Base-by-base conservation (phyloP, 345 rosid species). In the Hypericum androsaemum region DNA sequence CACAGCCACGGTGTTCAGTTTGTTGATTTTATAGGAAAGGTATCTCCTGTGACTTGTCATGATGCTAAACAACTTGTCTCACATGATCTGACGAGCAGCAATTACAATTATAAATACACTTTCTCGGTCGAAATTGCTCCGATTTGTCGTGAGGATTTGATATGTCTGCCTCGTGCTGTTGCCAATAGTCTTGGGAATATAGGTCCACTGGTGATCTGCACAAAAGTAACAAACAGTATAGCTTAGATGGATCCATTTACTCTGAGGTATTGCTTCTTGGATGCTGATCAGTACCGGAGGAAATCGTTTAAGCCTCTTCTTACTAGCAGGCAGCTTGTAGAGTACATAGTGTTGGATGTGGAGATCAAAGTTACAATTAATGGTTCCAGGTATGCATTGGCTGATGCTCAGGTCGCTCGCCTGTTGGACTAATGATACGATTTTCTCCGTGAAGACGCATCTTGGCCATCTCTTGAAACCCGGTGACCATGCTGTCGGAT, bases 141-240 rank as follows among this genome's bases (percentile, higher is more conserved):
- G 1, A 36, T 77, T 15, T 80, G 77, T 55, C 81, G 79, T 51
- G 83, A 80, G 60, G 81, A 80, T 73, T 65, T 77, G 48, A 47
- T 75, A 0, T 80, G 86, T 54, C 52, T 80, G 60, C 79, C 83
- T 62, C 66, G 50, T 0, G 67, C 53, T 43, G 75, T 66, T 22
- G 67, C 79, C 35, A 47, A 51, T 10, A 65, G 77, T 41, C 62
- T 80, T 45, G 86, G 86, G 11, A 80, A 73, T 65, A 59, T 73
- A 11, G 88, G 83, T 43, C 83, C 81, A 7, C 77, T 80, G 35
- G 83, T 80, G 51, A 63, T 80, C 13, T 80, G 81, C 70, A 75
- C 81, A 0, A 81, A 78, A 42, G 78, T 81, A 11, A 76, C 88
- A 8, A 75, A 72, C 54, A 78, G 53, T 57, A 78, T 78, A 14